phyloP scores from a whole-genome alignment of 139 green algal species.

The Trebouxia sp. region DNA sequence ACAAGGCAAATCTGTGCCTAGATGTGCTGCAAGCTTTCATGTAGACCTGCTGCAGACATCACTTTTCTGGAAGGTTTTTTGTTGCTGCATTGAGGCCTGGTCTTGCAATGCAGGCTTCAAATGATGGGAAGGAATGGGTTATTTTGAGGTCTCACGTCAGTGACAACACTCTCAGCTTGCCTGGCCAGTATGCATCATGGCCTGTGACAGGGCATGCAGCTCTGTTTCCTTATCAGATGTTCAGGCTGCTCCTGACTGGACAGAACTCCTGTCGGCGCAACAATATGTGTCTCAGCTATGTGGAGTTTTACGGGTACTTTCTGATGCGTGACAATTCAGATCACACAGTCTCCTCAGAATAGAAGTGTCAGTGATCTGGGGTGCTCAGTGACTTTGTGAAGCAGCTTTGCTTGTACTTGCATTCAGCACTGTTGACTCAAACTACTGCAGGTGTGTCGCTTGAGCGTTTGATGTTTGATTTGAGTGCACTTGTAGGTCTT shows the following conservation, averaged over 20 bases:
- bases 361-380: too few relatives aligned
- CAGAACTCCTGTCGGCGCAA: slow-evolving; percentile 39
- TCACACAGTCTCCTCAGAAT: too few relatives aligned
- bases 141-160: slow-evolving; percentile 64
- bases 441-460: too few relatives aligned
- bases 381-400: too few relatives aligned
- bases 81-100: background rate
- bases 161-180: slow-evolving; percentile 66
- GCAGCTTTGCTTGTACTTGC: too few relatives aligned
- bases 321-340: background rate
- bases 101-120: slow-evolving; percentile 62
- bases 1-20: background rate
- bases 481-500: too few relatives aligned
- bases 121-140: slow-evolving; percentile 65
- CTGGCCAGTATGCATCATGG: slow-evolving; percentile 83
- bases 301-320: slow-evolving; percentile 87
- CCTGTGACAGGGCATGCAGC: slow-evolving; percentile 65
- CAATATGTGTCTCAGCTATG: slow-evolving; percentile 66
- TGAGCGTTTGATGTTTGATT: too few relatives aligned
- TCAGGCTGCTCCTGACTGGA: slow-evolving; percentile 70
- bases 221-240: slow-evolving; percentile 62
- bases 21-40: background rate
- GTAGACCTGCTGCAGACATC: too few relatives aligned
- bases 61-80: background rate
- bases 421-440: too few relatives aligned